phyloP scores from a whole-genome alignment of 352 stramenopile species.

The Pythium dissimile region DNA sequence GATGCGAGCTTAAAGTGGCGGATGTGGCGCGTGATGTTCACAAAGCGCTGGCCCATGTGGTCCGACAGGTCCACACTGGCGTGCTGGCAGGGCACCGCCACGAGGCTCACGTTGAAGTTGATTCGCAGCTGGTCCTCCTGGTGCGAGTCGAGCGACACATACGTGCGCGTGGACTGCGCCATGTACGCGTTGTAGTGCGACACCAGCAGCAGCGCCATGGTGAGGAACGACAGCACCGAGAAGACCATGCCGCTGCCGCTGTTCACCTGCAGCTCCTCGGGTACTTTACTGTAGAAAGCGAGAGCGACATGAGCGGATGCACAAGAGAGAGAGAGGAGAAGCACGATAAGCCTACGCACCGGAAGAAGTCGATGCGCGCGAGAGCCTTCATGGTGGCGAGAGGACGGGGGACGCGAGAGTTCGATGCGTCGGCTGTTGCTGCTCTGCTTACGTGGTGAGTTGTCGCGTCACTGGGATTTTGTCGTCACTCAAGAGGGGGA shows the following conservation, averaged over 20 bases:
- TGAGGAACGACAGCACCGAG: conserved; percentile 56
- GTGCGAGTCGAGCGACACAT: conserved; percentile 67
- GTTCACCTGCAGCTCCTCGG: conserved; percentile 69
- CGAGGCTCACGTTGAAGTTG: conserved; percentile 83
- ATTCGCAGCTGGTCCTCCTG: conserved; percentile 80
- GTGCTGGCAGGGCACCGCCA: conserved; percentile 63
- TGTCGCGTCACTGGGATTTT: background rate
- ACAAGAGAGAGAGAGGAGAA: background rate
- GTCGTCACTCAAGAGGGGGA: too few relatives aligned
- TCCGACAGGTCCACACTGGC: conserved; percentile 79
- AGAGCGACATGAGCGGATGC: conserved; percentile 9
- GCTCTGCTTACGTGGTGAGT: background rate
- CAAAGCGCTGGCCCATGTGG: conserved; percentile 72
- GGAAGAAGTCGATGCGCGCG: conserved; percentile 56
- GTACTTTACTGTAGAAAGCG: conserved; percentile 44
- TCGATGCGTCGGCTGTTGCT: too few relatives aligned
- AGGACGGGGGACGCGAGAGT: background rate
- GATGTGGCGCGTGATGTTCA: conserved; percentile 80
- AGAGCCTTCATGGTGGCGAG: conserved; percentile 16
- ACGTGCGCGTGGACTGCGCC: conserved; percentile 41
- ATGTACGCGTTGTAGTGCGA: conserved; percentile 58
- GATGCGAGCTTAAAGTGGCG: conserved; percentile 63
- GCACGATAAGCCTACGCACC: conserved; percentile 29
- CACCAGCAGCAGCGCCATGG: conserved; percentile 51
- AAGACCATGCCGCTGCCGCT: conserved; percentile 60